Percentiles rank a stretch among this genome's conserved stretches.
phyloP scores from a whole-genome alignment of 2,329 filamentous ascomycete genomes.

The Nakataea oryzae region DNA sequence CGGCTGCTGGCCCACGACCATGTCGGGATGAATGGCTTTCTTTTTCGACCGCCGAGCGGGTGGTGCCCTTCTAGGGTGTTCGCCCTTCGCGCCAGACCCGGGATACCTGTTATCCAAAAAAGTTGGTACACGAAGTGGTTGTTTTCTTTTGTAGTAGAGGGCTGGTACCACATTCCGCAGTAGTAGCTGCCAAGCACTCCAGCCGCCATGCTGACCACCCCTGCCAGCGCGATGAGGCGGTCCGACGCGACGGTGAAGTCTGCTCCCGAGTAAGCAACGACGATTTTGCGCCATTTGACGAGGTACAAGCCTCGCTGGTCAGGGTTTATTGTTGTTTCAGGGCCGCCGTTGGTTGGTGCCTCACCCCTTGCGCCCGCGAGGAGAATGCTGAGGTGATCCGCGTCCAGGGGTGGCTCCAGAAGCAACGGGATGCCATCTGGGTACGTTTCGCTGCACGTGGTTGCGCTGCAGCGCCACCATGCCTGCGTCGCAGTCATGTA shows the following conservation, averaged over 20 bases:
- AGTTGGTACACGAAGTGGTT: not conserved
- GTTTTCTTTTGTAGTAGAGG: not conserved
- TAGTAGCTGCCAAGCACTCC: not conserved
- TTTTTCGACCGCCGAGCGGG: not conserved
- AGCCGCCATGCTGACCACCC: not conserved
- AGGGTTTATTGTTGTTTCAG: not conserved
- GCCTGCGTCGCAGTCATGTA: not conserved
- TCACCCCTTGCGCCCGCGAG: not conserved
- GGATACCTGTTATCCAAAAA: not conserved
- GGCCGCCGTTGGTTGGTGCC: too few relatives aligned
- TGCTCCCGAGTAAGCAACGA: not conserved
- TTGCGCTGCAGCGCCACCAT: not conserved
- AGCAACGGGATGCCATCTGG: not conserved
- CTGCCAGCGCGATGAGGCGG: not conserved
- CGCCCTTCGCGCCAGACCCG: not conserved
- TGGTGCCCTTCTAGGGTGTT: not conserved
- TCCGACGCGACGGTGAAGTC: not conserved
- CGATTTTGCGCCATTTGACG: not conserved
- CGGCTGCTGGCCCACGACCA: not conserved
- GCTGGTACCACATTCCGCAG: not conserved
- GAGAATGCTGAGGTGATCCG: not conserved
- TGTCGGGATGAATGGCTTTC: not conserved
- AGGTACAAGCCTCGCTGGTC: not conserved
- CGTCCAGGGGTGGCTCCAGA: not conserved
- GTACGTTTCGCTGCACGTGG: not conserved